Base-by-base conservation (phyloP, 331 rosid genomes). In the Spiraea crenata region DNA sequence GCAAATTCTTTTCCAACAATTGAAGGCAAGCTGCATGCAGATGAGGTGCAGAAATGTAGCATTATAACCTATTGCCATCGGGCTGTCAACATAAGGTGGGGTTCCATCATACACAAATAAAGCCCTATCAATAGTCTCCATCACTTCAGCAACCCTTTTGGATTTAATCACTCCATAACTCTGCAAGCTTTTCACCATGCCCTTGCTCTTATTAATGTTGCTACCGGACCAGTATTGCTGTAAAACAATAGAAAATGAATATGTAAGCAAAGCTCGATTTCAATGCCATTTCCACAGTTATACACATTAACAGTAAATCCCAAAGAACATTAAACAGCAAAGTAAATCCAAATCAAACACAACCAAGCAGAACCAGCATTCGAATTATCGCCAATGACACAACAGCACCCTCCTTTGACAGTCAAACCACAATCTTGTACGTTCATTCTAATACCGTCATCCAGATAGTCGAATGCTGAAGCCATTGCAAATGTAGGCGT, bases 1-100 rank as follows among this genome's bases (percentile, higher is more conserved):
- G 93, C 91, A 95, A 82, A 67, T 91, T 75, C 64, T 88, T 59
- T 80, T 89, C 96, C 73, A 95, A 82, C 83, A 95, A 80, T 66
- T 91, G 90, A 74, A 95, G 96, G 87, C 99, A 95, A 9, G 77
- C 75, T 34, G 96, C 99, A 52, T 95, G 99, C 99, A 95, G 91
- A 74, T 95, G 99, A 14, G 99, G 99, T 12, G 98, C 99, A 78
- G 99, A 95, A 70, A 95, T 95, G 99, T 95, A 69, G 83, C 99
- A 84, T 95, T 95, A 74, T 84, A 91, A 70, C 99, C 96, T 52
- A 95, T 91, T 1, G 88, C 52, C 91, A 91, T 69, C 35, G 99
- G 97, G 60, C 89, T 85, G 77, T 95, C 99, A 8, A 77, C 85
- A 79, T 95, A 95, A 35, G 98, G 79, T 11, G 90, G 82, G 31